Evolutionary conservation across 805 yeast genomes (phyloP).

Genomic region (Suhomyces kilbournensis): DNA sequence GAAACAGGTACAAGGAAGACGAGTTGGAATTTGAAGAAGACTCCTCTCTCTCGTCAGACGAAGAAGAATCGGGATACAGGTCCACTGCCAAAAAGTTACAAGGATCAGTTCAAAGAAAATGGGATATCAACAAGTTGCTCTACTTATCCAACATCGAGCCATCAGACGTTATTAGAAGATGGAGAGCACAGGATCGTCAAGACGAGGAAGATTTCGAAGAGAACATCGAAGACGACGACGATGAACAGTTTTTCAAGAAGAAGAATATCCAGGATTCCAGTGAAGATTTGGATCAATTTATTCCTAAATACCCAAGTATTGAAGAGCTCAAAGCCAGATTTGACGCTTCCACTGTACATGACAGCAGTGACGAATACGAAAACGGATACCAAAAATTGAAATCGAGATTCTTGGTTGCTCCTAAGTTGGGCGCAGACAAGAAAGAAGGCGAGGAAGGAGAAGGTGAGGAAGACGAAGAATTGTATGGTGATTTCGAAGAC

Average conservation of each 20-base stretch:
- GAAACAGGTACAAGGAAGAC: conserved; percentile 30
- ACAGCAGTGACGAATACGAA: conserved; percentile 31
- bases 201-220: conserved; percentile 39
- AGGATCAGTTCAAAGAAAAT: conserved; percentile 50
- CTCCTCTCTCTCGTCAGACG: conserved; percentile 42
- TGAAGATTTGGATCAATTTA: conserved; percentile 36
- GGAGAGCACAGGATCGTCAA: conserved; percentile 56
- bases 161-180: conserved; percentile 64
- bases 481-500: conserved; percentile 41
- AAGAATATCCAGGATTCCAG: conserved; percentile 26
- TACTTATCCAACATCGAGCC: conserved; percentile 80
- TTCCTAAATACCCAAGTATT: conserved; percentile 36
- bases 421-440: conserved; percentile 37
- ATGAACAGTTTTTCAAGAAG: conserved; percentile 53
- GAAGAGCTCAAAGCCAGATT: conserved; percentile 49
- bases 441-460: conserved; percentile 23
- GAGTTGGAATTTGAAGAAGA: conserved; percentile 46
- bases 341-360: conserved; percentile 27
- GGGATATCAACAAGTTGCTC: conserved; percentile 80
- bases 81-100: conserved; percentile 60
- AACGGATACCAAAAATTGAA: conserved; percentile 42
- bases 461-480: conserved; percentile 22
- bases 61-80: conserved; percentile 37
- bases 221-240: conserved; percentile 39
- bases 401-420: conserved; percentile 53